Evolutionary conservation across 1,284 basidiomycete species (phyloP).

Genomic region (Vanrija pseudolonga): DNA sequence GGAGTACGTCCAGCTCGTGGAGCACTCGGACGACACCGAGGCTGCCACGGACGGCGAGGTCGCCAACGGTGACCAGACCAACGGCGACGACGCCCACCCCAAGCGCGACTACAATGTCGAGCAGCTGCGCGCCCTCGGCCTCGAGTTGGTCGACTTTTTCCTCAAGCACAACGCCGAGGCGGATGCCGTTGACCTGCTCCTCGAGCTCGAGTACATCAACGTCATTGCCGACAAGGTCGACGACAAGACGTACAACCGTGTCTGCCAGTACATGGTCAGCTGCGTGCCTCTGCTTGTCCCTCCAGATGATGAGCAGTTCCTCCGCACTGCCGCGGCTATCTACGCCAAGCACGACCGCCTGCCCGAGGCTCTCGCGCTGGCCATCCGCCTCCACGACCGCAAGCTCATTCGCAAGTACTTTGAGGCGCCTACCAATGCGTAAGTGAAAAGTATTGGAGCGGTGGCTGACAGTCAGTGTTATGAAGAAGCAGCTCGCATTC

Average conservation of each 20-base stretch:
- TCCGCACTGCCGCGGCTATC: slow-evolving; percentile 83
- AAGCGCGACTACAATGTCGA: slow-evolving; percentile 47
- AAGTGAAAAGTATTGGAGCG: slow-evolving; percentile 40
- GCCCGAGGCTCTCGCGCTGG: slow-evolving; percentile 84
- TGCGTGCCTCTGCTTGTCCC: slow-evolving; percentile 89
- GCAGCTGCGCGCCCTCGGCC: slow-evolving; percentile 71
- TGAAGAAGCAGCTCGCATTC: slow-evolving; percentile 95
- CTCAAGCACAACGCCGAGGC: slow-evolving; percentile 95
- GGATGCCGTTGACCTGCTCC: slow-evolving; percentile 92
- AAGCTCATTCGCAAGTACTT: slow-evolving; percentile 78
- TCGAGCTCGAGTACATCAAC: slow-evolving; percentile 89
- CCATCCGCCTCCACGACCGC: slow-evolving; percentile 79
- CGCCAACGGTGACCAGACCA: slow-evolving; percentile 14
- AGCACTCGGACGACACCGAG: slow-evolving; percentile 52
- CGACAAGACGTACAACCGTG: slow-evolving; percentile 71
- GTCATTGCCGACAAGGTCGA: slow-evolving; percentile 74
- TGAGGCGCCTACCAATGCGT: slow-evolving; percentile 79
- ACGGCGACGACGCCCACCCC: slow-evolving; percentile 8
- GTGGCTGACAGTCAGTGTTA: slow-evolving; percentile 55
- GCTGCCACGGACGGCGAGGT: slow-evolving; percentile 24
- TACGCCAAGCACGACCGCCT: slow-evolving; percentile 85
- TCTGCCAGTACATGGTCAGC: slow-evolving; percentile 98
- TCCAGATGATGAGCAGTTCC: slow-evolving; percentile 88
- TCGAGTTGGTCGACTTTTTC: slow-evolving; percentile 87
- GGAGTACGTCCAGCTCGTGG: slow-evolving; percentile 61